Evolutionary conservation across 495 filamentous ascomycete species (phyloP), one percentile per base, ranked within the genome.

Genomic region (Echria macrotheca): DNA sequence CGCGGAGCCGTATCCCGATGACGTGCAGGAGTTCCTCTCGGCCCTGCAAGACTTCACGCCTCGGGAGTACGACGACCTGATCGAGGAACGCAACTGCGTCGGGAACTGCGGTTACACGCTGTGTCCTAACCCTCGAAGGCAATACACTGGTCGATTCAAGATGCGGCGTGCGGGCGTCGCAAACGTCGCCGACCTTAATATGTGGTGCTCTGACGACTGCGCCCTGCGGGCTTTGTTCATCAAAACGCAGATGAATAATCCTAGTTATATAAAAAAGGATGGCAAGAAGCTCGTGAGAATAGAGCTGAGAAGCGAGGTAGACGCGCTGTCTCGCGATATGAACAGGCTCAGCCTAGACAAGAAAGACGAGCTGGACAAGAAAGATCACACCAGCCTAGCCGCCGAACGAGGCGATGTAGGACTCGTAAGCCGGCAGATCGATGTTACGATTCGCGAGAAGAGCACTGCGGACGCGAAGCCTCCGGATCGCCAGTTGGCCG

Each of bases 191-290:
- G 77, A 84, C 56, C 56, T 91, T 8, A 89, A 94, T 66, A 83
- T 84, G 59, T 98, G 94, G 88, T 98, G 93, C 62, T 86, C 82
- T 1, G 77, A 85, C 36, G 71, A 71, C 14, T 98, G 93, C 73
- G 85, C 83, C 1, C 75, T 81, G 54, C 74, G 84, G 29, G 89
- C 86, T 14, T 69, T 95, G 54, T 94, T 86, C 65, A 71, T 98
- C 50, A 84, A 87, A 55, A 85, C 91, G 31, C 93, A 98, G 69
- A 75, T 98, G 21, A 81, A 65, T 14, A 56, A 65, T 32, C 62
- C 62, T 24, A 63, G 49, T 23, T 65, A 61, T 24, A 12, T 47
- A 22, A 35, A 51, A 12, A 48, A 25, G 17, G 36, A 49, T 12
- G 59, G 60, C 14, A 57, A 62, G 38, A 58, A 70, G 44, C 46